Percentiles rank a stretch among this genome's conserved stretches.
phyloP scores from a whole-genome alignment of 139 green algal genomes.

The Volvox africanus region DNA sequence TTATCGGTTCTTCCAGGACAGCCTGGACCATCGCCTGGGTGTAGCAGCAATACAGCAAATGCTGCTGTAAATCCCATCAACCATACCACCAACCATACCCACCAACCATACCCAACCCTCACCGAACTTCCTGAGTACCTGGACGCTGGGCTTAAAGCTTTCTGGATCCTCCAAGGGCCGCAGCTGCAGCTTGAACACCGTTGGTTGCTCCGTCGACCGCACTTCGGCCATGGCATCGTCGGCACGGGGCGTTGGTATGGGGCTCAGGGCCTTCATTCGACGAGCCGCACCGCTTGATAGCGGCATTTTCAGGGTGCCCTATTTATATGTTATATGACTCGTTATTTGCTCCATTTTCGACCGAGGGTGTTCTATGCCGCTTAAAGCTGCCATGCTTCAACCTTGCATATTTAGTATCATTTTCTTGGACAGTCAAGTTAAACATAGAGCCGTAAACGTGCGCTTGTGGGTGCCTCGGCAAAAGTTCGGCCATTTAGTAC shows the following conservation, averaged over 20 bases:
- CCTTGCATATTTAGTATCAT: no score
- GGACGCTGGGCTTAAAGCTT: conserved; percentile 41
- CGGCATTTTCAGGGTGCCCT: background rate
- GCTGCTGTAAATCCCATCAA: no score
- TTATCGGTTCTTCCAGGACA: no score
- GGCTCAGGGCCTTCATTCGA: background rate
- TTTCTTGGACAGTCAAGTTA: no score
- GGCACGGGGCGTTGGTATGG: background rate
- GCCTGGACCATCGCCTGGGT: no score
- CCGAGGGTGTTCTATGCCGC: background rate
- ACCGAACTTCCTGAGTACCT: background rate
- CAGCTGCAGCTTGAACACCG: conserved; percentile 34
- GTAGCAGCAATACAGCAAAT: no score
- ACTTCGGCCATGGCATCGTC: background rate
- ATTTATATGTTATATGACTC: background rate
- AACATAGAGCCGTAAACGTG: no score
- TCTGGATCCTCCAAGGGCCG: conserved; percentile 41
- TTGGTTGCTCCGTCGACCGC: background rate
- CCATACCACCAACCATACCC: no score
- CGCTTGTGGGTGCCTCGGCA: no score
- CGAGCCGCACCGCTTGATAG: background rate
- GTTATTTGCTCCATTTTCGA: no score
- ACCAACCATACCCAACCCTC: no score
- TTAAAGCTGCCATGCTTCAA: no score
- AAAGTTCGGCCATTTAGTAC: background rate